Evolutionary conservation across 2,329 filamentous ascomycete species (phyloP), one percentile per base, ranked within the genome.

Genomic region (Colletotrichum scovillei): DNA sequence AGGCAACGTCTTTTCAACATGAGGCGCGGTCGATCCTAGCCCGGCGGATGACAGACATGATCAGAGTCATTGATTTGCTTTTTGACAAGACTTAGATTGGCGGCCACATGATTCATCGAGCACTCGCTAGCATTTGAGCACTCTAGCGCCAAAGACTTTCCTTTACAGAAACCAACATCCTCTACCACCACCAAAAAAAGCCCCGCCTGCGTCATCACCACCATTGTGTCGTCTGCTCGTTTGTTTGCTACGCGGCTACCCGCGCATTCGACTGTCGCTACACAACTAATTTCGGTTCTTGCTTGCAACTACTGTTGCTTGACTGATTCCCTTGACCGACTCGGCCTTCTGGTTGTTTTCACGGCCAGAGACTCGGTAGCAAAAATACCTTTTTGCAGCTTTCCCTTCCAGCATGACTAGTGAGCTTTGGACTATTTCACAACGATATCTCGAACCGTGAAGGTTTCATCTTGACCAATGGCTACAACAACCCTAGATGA

Each of bases 401-500:
- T 65, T 49, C n/a, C 22, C 56, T 64, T 66, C 26, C 71, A 73
- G 26, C 52, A 73, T 73, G 71, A 62, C 28, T 70, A 52, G 32
- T 35, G 67, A 56, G 67, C 71, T 57, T 52, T 62, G 60, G 60
- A 38, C 59, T 59, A 71, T 42, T 49, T 24, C 56, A 32, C 71
- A 67, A 70, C 71, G 58, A 71, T 73, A 73, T 53, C 67, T 70
- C 60, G 71, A 73, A 63, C 60, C 71, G 35, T 73, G 28, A 73
- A 65, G 60, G 60, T 49, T 22, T 30, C 5, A 26, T 28, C 22
- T 16, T n/a, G 56, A 35, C 6, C 46, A 59, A 73, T 73, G 71
- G 49, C 62, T 57, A 62, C 60, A 55, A 62, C 71, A 62, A 70
- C 53, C 52, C 67, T 73, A 28, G 71, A 73, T 56, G 67, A 65